These are phyloP conservation scores for Tuctoria greenei DNA, from an alignment of 176 grass and related monocot species.

Conservation along the genomic window DNA sequence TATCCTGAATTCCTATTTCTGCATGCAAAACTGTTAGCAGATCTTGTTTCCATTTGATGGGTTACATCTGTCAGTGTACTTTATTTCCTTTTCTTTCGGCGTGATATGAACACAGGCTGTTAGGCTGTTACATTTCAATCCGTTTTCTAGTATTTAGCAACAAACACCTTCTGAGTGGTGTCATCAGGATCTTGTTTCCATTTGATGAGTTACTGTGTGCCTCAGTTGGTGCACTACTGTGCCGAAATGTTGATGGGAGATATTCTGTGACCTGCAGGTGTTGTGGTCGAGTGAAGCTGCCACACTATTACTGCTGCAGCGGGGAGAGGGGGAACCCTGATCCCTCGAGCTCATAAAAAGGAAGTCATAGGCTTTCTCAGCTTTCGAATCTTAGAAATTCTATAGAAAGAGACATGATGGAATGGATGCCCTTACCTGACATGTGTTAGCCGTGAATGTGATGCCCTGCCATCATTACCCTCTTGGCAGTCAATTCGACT, in stretches of 20 bases:
- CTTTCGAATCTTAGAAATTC: background rate
- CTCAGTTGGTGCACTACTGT: background rate
- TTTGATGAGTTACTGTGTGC: background rate
- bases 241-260: background rate
- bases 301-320: slow-evolving; percentile 90
- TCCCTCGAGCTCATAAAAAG: slow-evolving; percentile 37
- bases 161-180: background rate
- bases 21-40: background rate
- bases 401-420: background rate
- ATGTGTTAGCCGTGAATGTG: background rate
- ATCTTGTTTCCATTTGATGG: background rate
- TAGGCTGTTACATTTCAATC: background rate
- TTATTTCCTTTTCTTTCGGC: background rate
- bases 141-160: background rate
- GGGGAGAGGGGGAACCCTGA: slow-evolving; percentile 54
- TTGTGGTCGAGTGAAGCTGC: slow-evolving; percentile 83
- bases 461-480: background rate
- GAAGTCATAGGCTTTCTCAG: background rate
- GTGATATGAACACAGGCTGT: background rate
- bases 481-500: background rate
- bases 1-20: background rate
- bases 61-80: background rate
- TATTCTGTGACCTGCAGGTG: slow-evolving; percentile 38
- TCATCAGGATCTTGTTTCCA: background rate
- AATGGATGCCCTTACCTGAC: background rate